Percentiles rank a stretch among this genome's conserved stretches.
phyloP scores from a whole-genome alignment of 1,284 basidiomycete species.

The Apiotrichum siamense region DNA sequence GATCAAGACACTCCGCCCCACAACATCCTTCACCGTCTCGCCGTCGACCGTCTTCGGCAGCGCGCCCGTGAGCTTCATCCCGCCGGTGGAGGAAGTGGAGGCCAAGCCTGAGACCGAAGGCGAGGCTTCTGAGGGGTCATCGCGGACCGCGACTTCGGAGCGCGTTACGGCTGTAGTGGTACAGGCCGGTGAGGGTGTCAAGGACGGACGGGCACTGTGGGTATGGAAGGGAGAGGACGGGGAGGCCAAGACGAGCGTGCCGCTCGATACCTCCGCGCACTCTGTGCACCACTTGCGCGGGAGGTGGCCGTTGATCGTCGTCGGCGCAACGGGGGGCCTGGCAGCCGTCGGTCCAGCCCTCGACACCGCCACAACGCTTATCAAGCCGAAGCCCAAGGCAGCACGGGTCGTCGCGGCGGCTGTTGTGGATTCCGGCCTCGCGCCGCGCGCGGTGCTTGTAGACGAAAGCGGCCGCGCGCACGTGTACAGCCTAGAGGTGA shows the following conservation, averaged over 20 bases:
- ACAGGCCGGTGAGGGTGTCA: constrained; percentile 20
- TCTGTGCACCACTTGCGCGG: constrained; percentile 3
- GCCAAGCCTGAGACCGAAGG: constrained; percentile 2
- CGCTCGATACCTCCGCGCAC: constrained; percentile 8
- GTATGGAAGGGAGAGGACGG: constrained; percentile 40
- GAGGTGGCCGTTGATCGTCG: constrained; percentile 14
- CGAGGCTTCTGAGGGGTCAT: background rate
- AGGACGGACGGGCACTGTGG: constrained; percentile 30
- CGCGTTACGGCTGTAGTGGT: constrained; percentile 35
- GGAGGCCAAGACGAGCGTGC: constrained; percentile 19
- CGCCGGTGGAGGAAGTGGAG: too few relatives aligned
- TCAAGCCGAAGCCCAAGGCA: constrained; percentile 2
- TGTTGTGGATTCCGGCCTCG: background rate
- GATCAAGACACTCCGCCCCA: constrained; percentile 41
- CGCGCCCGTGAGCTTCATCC: constrained; percentile 33
- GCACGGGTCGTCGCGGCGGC: constrained; percentile 5
- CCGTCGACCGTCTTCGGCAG: constrained; percentile 40
- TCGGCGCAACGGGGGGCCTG: constrained; percentile 5
- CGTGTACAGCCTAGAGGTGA: constrained; percentile 15
- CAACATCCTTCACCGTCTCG: constrained; percentile 43
- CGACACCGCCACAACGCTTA: background rate
- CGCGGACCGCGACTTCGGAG: background rate
- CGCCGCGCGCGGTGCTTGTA: constrained; percentile 4
- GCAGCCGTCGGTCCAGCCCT: constrained; percentile 6
- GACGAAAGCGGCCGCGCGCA: constrained; percentile 13